Conservation (phyloP, 306 rosid genomes). For the Glycine tomentella region DNA sequence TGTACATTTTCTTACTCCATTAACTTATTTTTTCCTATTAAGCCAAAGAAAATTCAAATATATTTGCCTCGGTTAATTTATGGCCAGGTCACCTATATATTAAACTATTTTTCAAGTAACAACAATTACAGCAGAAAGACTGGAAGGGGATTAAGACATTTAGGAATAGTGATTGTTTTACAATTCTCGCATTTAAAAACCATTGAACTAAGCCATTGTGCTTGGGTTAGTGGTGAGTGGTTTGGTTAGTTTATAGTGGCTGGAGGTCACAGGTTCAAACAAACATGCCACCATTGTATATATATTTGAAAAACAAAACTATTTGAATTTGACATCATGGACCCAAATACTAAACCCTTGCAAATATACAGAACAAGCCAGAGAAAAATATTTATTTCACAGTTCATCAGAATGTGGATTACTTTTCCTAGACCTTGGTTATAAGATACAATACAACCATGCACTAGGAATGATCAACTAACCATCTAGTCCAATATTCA, state of each 20-base stretch:
- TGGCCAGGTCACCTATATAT: not conserved
- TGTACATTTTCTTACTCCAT: not conserved
- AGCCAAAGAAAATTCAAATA: not conserved
- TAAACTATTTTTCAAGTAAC: not conserved
- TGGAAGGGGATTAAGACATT: constrained; percentile 6
- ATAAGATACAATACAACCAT: no score
- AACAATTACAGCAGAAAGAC: constrained; percentile 20
- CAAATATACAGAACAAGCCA: not conserved
- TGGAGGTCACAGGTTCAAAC: not conserved
- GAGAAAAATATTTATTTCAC: no score
- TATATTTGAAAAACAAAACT: not conserved
- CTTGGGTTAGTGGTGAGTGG: constrained; percentile 12
- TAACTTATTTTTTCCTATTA: constrained; percentile 8
- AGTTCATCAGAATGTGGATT: no score
- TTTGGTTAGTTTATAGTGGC: constrained; percentile 1
- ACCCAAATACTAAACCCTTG: not conserved
- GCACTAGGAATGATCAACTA: no score
- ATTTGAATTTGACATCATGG: not conserved
- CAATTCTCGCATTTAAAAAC: no score
- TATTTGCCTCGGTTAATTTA: not conserved
- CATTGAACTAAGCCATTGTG: not conserved
- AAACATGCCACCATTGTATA: not conserved
- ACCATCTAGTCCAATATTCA: no score
- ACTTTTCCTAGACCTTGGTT: no score
- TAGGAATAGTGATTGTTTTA: not conserved